Evolutionary conservation across 305 asterid species (phyloP), one percentile per base, ranked within the genome.

Genomic region (Rubia peregrina): DNA sequence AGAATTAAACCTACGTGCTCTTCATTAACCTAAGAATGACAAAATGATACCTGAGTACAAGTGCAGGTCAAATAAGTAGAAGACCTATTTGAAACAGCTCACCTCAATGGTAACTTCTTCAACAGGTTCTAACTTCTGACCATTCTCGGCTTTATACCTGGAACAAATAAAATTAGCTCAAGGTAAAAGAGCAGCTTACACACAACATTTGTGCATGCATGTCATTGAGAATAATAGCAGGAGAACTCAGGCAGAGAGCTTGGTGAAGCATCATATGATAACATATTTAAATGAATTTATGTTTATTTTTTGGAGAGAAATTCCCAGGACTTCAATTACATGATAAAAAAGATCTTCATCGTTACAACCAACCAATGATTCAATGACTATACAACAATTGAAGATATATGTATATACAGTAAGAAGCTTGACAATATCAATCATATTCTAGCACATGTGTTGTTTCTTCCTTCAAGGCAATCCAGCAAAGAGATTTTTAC

Each of bases 21-120:
- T 78, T 91, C 99, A 80, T 95, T 90, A 59, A 95, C 90, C 99
- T 94, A 80, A 61, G 36, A 79, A 62, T 53, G 72, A 79, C 68
- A 72, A 40, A 24, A n/a, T 36, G 68, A 43, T 68, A 60, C 67
- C 71, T 71, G 49, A 61, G 46, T 49, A 72, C 30, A 51, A 53
- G 11, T 36, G 46, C 61, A 61, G 11, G 38, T 36, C 55, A n/a
- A 38, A 24, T 13, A 61, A 78, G 44, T 33, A 65, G 7, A 16
- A 17, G 44, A 13, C 42, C 13, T 26, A 12, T 14, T 21, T 9
- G 16, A 51, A 14, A 44, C 60, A 49, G 76, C 79, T 70, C 71
- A 89, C 99, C 95, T 95, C 99, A 72, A 95, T 85, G 13, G 97
- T 95, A 66, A 95, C 98, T 88, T 95, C 99, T 87, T 95, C 99